phyloP scores from a whole-genome alignment of 1,139 yeast genomes.

The Sugiyamaella novakii region DNA sequence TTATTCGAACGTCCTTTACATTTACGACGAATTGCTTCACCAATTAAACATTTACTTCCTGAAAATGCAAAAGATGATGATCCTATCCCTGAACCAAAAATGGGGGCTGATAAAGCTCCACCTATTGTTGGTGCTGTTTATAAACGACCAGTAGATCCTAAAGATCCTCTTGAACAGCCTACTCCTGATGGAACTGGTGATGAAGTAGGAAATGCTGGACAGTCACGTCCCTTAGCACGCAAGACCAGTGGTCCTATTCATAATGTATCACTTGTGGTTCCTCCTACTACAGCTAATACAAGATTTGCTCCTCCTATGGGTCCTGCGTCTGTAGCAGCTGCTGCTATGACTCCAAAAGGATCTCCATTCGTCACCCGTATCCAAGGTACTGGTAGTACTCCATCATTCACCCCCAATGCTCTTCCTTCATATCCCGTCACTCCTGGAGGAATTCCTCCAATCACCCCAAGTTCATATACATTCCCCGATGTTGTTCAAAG shows the following conservation, averaged over 20 bases:
- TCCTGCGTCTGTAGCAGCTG: not conserved
- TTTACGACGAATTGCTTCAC: conserved; percentile 73
- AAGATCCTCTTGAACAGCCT: conserved; percentile 70
- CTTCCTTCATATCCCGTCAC: conserved; percentile 19
- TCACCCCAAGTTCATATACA: conserved; percentile 36
- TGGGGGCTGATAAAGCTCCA: conserved; percentile 83
- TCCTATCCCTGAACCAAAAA: conserved; percentile 80
- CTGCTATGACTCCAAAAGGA: not conserved
- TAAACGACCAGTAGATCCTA: conserved; percentile 68
- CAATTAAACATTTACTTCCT: conserved; percentile 74
- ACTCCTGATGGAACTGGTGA: conserved; percentile 43
- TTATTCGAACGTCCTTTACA: conserved; percentile 50
- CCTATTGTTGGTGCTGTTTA: conserved; percentile 92
- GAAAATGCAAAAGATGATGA: conserved; percentile 70
- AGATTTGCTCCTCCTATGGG: conserved; percentile 5
- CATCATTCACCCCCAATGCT: not conserved
- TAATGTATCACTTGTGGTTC: conserved; percentile 10
- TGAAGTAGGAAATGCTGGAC: conserved; percentile 27
- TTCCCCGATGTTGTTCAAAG: conserved; percentile 34
- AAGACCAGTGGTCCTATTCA: conserved; percentile 4
- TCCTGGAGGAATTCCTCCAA: conserved; percentile 32
- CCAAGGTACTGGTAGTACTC: not conserved
- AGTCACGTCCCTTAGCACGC: conserved; percentile 8
- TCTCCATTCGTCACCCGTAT: not conserved
- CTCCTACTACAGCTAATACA: not conserved